phyloP scores from a whole-genome alignment of 345 rosid species.

The Brassica carinata region DNA sequence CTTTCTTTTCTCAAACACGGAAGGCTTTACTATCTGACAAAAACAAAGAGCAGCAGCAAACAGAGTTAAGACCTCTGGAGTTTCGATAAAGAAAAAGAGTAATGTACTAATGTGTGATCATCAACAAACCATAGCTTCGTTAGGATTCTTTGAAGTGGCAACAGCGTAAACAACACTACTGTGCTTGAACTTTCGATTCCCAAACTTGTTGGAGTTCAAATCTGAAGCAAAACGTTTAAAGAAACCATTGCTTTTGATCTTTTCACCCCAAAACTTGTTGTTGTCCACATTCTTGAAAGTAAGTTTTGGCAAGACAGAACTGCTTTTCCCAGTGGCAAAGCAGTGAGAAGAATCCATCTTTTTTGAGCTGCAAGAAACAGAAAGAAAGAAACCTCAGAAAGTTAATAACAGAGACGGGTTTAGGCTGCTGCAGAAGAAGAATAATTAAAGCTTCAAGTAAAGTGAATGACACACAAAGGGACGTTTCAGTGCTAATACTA shows the following conservation, averaged over 20 bases:
- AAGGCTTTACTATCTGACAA: constrained; percentile 53
- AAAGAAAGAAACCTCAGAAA: constrained; percentile 30
- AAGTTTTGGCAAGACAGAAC: constrained; percentile 39
- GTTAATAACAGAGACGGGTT: constrained; percentile 23
- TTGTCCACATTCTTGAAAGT: constrained; percentile 44
- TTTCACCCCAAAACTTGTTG: constrained; percentile 58
- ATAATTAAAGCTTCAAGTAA: constrained; percentile 51
- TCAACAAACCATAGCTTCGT: constrained; percentile 60
- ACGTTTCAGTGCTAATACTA: background rate
- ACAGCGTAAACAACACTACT: constrained; percentile 57
- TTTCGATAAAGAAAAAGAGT: background rate
- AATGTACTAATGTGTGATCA: constrained; percentile 5
- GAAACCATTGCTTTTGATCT: constrained; percentile 45
- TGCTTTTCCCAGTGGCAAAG: constrained; percentile 49
- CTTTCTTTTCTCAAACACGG: constrained; percentile 52
- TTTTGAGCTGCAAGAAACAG: constrained; percentile 22
- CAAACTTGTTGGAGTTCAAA: constrained; percentile 45
- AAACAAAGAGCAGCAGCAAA: background rate
- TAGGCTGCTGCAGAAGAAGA: constrained; percentile 9
- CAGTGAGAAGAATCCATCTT: constrained; percentile 68
- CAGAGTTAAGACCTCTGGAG: constrained; percentile 15
- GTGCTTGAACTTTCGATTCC: constrained; percentile 47
- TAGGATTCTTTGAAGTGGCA: constrained; percentile 64
- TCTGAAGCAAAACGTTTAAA: constrained; percentile 40
- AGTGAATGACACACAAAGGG: constrained; percentile 52